Evolutionary conservation across 495 filamentous ascomycete species (phyloP).

Genomic region (Aspergillus asperescens): DNA sequence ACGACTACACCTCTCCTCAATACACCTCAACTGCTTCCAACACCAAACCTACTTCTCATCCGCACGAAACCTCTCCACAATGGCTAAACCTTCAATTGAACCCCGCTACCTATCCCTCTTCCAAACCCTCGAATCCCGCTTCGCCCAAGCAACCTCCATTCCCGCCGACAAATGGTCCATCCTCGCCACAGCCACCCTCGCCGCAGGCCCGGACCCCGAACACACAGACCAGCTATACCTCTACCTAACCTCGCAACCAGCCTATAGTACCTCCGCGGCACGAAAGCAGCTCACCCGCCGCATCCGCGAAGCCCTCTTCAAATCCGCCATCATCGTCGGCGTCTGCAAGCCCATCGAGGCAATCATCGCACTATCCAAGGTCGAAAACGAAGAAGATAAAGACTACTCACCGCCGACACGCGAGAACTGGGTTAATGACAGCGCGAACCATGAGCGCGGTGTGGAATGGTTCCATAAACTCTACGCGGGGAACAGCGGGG

Average conservation of each 20-base stretch:
- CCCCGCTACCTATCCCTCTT: constrained; percentile 42
- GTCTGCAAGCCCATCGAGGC: constrained; percentile 51
- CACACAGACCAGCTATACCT: constrained; percentile 46
- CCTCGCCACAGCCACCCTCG: constrained; percentile 42
- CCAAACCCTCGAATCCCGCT: constrained; percentile 45
- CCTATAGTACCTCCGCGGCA: constrained; percentile 29
- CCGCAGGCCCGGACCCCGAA: constrained; percentile 42
- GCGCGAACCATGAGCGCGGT: constrained; percentile 42
- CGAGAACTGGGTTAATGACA: constrained; percentile 38
- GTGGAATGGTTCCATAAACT: constrained; percentile 43
- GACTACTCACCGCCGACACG: constrained; percentile 44
- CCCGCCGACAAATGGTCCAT: constrained; percentile 55
- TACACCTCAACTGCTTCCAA: not conserved
- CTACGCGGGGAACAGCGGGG: constrained; percentile 32
- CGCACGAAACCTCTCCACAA: constrained; percentile 17
- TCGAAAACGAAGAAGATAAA: constrained; percentile 47
- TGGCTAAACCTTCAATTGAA: constrained; percentile 19
- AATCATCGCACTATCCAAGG: constrained; percentile 41
- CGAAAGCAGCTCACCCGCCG: constrained; percentile 46
- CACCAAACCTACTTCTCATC: not conserved
- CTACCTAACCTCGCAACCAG: constrained; percentile 41
- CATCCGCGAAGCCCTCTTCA: constrained; percentile 49
- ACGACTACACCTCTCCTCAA: not conserved
- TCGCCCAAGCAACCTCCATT: constrained; percentile 42
- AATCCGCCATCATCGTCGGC: constrained; percentile 46